phyloP scores from a whole-genome alignment of 2,329 filamentous ascomycete species.

The Neofusicoccum sp. region DNA sequence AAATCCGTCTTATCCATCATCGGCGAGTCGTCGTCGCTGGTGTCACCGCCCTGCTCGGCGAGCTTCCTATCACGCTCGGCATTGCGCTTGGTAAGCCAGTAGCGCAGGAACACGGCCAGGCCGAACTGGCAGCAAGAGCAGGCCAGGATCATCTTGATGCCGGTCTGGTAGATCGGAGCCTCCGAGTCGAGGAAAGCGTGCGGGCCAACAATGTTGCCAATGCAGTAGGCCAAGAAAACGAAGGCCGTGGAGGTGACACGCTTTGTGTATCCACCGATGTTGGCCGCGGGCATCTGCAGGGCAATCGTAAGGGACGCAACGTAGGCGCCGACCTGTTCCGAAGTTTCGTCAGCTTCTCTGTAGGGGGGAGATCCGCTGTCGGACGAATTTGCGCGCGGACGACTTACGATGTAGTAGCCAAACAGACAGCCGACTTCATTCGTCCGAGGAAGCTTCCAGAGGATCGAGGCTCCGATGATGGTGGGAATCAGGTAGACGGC shows the following conservation, averaged over 20 bases:
- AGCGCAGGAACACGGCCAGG: conserved; percentile 35
- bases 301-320: conserved; percentile 55
- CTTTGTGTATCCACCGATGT: conserved; percentile 51
- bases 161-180: conserved; percentile 51
- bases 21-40: not conserved
- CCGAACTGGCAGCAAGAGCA: conserved; percentile 46
- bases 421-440: conserved; percentile 50
- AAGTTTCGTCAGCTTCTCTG: not conserved
- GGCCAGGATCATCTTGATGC: conserved; percentile 51
- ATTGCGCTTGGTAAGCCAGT: conserved; percentile 39
- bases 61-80: conserved; percentile 35
- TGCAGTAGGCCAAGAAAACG: conserved; percentile 47
- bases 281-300: conserved; percentile 52
- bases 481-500: conserved; percentile 52
- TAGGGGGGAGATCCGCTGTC: no score
- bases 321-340: conserved; percentile 38
- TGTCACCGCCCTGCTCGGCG: not conserved
- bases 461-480: conserved; percentile 47
- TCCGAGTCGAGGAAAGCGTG: conserved; percentile 48
- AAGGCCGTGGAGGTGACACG: conserved; percentile 47
- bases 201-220: conserved; percentile 49
- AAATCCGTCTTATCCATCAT: conserved; percentile 16
- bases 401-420: conserved; percentile 50
- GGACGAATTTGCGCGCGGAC: not conserved
- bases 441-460: conserved; percentile 49